Evolutionary conservation across 73 alveolate genomes (phyloP), one percentile per base, ranked within the genome.

Genomic region (Paramecium tetraurelia): DNA sequence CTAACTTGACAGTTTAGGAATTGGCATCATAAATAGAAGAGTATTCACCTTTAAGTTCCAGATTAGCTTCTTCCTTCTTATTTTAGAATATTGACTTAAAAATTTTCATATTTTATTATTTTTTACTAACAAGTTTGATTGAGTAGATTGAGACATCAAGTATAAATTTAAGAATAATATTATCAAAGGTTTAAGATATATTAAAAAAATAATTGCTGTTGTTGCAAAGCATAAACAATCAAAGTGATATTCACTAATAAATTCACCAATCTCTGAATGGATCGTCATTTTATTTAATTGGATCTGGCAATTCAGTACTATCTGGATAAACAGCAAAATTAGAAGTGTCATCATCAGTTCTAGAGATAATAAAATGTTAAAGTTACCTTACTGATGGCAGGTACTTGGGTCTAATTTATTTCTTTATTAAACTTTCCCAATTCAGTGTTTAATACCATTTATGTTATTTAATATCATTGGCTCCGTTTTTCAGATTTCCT

Each of bases 311-410:
- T 24, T 96, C 95, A 27, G 97, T 98, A 41, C 97, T 93, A 83
- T 97, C 99, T 10, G 99, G 99, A 95, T 97, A 98, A 53, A 83
- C 92, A 36, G 97, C 95, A 92, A 95, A 98, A 92, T 96, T 96
- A 16, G 99, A 96, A 27, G 97, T 89, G 87, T 98, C 99, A 31
- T 95, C 96, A 20, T 94, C 95, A 50, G 95, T 93, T 80, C 93
- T 80, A 6, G 44, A 2, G 0, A 80, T 22, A 6, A n/a, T 53
- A 53, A n/a, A 12, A 53, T 18, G 21, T 53, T 18, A 18, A 53
- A 53, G 3, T 53, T 85, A 31, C 98, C 98, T 53, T 20, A 53
- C 31, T 53, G 69, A 53, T 18, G 69, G 69, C 3, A 18, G 4
- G 14, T 53, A 53, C n/a, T 53, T 98, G 44, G 98, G 97, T 27